Evolutionary conservation across 2,329 filamentous ascomycete genomes (phyloP).

Genomic region (Claviceps pazoutovae): DNA sequence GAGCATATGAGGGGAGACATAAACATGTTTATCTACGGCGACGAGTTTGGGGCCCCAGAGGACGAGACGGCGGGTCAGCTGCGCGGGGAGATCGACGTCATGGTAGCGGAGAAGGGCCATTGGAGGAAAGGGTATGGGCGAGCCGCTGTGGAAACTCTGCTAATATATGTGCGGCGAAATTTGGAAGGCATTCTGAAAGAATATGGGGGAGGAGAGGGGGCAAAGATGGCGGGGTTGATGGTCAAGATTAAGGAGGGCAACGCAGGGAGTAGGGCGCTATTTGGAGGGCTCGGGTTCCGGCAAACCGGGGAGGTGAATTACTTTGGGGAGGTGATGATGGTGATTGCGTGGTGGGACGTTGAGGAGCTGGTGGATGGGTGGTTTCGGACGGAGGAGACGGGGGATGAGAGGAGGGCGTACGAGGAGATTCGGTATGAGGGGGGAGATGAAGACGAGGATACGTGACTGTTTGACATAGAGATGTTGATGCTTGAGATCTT

Average conservation of each 20-base stretch:
- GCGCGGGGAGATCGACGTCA: conserved; percentile 70
- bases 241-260: conserved; percentile 47
- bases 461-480: conserved; percentile 9
- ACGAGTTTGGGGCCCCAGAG: conserved; percentile 1
- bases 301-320: conserved; percentile 41
- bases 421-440: conserved; percentile 12
- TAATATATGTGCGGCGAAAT: conserved; percentile 51
- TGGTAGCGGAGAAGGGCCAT: conserved; percentile 53
- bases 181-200: conserved; percentile 37
- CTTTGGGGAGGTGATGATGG: conserved; percentile 44
- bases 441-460: not conserved
- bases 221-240: conserved; percentile 26
- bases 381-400: conserved; percentile 7
- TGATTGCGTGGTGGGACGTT: conserved; percentile 21
- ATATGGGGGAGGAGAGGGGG: conserved; percentile 15
- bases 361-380: conserved; percentile 11
- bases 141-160: conserved; percentile 50
- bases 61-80: conserved; percentile 11
- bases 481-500: not conserved
- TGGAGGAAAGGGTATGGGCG: conserved; percentile 52
- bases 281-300: conserved; percentile 36
- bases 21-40: conserved; percentile 59
- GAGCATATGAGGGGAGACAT: conserved; percentile 57
- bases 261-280: conserved; percentile 34
- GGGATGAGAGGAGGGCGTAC: conserved; percentile 6